Percentiles rank a stretch among this genome's conserved stretches.
Conservation (phyloP, 345 rosid species). For the Toxicodendron radicans region DNA sequence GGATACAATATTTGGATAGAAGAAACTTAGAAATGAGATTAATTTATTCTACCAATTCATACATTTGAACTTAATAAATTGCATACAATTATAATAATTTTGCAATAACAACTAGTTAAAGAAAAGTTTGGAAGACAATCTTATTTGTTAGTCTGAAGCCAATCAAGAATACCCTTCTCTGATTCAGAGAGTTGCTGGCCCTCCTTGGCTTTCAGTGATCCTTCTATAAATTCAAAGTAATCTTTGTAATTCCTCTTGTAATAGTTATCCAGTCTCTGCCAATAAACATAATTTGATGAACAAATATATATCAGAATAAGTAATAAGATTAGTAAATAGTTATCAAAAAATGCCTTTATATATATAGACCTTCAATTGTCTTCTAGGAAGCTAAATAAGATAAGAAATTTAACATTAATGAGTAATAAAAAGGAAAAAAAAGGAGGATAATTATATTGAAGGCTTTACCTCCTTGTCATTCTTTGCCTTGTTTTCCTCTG, state of each 20-base stretch:
- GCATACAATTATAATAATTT: neutral
- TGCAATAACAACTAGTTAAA: neutral
- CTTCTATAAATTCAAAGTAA: slow-evolving; percentile 83
- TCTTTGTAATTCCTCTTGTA: slow-evolving; percentile 89
- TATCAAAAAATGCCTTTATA: too few species aligned
- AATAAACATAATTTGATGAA: neutral
- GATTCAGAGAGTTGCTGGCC: slow-evolving; percentile 63
- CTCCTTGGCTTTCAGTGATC: slow-evolving; percentile 55
- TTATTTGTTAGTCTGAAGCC: slow-evolving; percentile 69
- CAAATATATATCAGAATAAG: too few species aligned
- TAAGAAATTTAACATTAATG: too few species aligned
- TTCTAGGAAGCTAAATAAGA: too few species aligned
- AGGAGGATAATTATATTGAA: neutral
- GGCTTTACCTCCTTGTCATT: slow-evolving; percentile 79
- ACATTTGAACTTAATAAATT: neutral
- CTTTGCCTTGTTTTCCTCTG: slow-evolving; percentile 76
- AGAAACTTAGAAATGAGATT: too few species aligned
- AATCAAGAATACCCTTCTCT: slow-evolving; percentile 80
- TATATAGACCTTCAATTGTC: too few species aligned
- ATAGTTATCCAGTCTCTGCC: slow-evolving; percentile 73
- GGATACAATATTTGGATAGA: too few species aligned
- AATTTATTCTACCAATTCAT: too few species aligned
- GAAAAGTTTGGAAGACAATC: neutral
- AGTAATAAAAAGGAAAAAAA: too few species aligned
- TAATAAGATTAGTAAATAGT: too few species aligned